Evolutionary conservation across 176 grass and related monocot species (phyloP), one percentile per base, ranked within the genome.

Genomic region (Phragmites australis): DNA sequence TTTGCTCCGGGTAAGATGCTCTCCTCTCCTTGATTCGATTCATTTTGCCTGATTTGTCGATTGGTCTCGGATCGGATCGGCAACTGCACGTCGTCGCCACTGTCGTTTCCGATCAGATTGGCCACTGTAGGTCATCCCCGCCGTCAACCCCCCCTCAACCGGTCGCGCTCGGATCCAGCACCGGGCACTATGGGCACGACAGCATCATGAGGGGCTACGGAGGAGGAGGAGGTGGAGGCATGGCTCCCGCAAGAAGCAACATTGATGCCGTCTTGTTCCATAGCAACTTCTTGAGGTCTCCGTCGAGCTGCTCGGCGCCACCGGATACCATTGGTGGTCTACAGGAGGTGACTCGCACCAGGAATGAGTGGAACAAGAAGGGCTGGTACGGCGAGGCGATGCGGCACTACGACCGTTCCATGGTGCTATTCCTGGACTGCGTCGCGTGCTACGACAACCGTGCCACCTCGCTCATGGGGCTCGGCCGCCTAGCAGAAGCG

Each of bases 341-440:
- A 10, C 77, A 84, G 50, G 84, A 93, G 40, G 55, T 83, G 19
- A 91, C 89, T 0, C 76, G 77, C 47, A 65, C 84, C 25, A 89
- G 89, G 65, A 89, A 97, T 66, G 89, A 93, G 42, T 78, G 58
- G 17, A 91, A 91, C 82, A 97, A 91, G 57, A 91, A 84, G 54
- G 86, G 81, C 51, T 69, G 71, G 13, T 84, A 83, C 65, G 89
- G 25, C 26, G 94, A 93, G 12, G 89, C 91, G 26, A 80, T 91
- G 52, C 43, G 74, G 45, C 59, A 85, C 63, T 97, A 93, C 57
- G 91, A 93, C 67, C 84, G 76, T 14, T 89, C 77, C 1, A 66
- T 91, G 44, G 65, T 52, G 45, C 56, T 88, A 34, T 93, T 76
- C 74, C 91, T 82, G 22, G 83, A 88, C 39, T 93, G 86, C 70